Evolutionary conservation across 2,329 filamentous ascomycete genomes (phyloP).

Genomic region (Chaetomium strumarium): DNA sequence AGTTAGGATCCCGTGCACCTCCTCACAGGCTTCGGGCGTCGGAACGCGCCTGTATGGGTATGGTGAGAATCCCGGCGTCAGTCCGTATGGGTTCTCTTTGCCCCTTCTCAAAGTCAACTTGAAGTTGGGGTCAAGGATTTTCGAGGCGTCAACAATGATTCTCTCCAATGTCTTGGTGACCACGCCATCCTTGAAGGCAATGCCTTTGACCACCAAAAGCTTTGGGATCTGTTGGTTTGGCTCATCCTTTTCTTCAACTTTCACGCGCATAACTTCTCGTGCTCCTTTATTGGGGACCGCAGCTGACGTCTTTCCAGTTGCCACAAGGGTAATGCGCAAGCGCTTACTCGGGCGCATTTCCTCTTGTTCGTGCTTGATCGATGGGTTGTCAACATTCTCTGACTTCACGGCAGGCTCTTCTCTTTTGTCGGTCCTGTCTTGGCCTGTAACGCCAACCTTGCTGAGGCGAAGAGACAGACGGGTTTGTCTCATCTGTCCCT

Average conservation of each 20-base stretch:
- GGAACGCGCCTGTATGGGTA: constrained; percentile 63
- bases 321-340: neutral
- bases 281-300: neutral
- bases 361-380: constrained; percentile 4
- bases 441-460: neutral
- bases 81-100: constrained; percentile 41
- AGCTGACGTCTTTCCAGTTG: neutral
- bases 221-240: constrained; percentile 1
- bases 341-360: neutral
- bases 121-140: constrained; percentile 20
- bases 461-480: constrained; percentile 3
- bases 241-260: neutral
- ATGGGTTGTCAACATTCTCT: neutral
- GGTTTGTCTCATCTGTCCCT: neutral
- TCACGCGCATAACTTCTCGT: neutral
- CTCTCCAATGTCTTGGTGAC: constrained; percentile 4
- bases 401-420: neutral
- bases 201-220: constrained; percentile 13
- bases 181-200: constrained; percentile 3
- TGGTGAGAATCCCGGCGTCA: constrained; percentile 54
- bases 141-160: constrained; percentile 14
- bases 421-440: neutral
- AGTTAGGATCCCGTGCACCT: constrained; percentile 61
- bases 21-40: constrained; percentile 61
- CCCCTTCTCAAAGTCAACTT: constrained; percentile 19